These are phyloP conservation scores for Amyloporia xantha DNA, from an alignment of 768 basidiomycete species.

Conservation along the genomic window DNA sequence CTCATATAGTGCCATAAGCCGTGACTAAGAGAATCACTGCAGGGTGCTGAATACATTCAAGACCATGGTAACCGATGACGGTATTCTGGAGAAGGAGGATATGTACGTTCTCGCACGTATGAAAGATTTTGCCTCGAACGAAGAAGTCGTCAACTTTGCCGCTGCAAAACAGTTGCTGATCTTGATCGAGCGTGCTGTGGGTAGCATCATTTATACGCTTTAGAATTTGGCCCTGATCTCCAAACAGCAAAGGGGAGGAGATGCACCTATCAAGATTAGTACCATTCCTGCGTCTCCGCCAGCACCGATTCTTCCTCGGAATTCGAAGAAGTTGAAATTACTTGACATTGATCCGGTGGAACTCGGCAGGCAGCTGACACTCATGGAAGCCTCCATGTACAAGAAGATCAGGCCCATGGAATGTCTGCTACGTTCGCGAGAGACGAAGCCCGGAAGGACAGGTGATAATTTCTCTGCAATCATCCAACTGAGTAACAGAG, in stretches of 20 bases:
- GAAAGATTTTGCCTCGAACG: slow-evolving; percentile 67
- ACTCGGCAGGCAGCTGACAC: slow-evolving; percentile 87
- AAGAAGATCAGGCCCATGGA: slow-evolving; percentile 86
- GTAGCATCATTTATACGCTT: slow-evolving; percentile 23
- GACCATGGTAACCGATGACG: slow-evolving; percentile 79
- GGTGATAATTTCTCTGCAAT: slow-evolving; percentile 82
- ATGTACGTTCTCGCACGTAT: slow-evolving; percentile 74
- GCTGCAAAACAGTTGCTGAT: slow-evolving; percentile 72
- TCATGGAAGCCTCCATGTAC: slow-evolving; percentile 83
- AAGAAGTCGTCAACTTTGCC: slow-evolving; percentile 54
- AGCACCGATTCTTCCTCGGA: slow-evolving; percentile 65
- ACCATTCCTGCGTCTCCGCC: slow-evolving; percentile 60
- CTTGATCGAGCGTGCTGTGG: slow-evolving; percentile 74
- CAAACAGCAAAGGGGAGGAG: slow-evolving; percentile 42
- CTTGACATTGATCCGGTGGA: slow-evolving; percentile 85
- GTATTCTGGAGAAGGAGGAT: slow-evolving; percentile 84
- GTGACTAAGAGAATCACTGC: too few species aligned
- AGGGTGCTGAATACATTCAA: slow-evolving; percentile 83
- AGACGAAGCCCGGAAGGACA: slow-evolving; percentile 58
- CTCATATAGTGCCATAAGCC: not conserved
- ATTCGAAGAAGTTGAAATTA: slow-evolving; percentile 66
- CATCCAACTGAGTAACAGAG: slow-evolving; percentile 84
- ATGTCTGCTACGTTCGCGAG: slow-evolving; percentile 78
- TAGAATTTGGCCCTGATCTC: not conserved
- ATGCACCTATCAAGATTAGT: slow-evolving; percentile 50